These are phyloP conservation scores for Triangularia setosa DNA, from an alignment of 2,329 filamentous ascomycete genomes.

Conservation along the genomic window DNA sequence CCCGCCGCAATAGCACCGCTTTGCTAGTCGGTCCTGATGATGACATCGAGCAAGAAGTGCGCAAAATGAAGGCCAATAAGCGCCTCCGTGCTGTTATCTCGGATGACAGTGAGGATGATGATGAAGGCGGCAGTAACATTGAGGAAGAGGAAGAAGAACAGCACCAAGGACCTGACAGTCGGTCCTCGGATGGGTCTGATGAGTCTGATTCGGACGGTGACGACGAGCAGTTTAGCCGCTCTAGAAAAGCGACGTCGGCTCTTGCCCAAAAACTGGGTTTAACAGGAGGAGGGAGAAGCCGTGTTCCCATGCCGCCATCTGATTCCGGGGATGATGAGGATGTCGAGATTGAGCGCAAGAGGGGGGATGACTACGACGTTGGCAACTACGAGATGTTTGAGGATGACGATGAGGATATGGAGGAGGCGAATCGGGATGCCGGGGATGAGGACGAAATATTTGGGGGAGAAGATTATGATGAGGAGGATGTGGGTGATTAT, in stretches of 20 bases:
- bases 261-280: background rate
- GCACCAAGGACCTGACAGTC: background rate
- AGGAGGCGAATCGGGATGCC: background rate
- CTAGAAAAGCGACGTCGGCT: background rate
- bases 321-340: background rate
- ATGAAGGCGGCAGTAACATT: background rate
- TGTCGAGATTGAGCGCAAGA: conserved; percentile 8
- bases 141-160: background rate
- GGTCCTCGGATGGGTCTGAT: background rate
- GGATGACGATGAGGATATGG: conserved; percentile 20
- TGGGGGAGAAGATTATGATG: background rate
- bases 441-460: background rate
- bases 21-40: background rate
- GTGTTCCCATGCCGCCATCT: background rate
- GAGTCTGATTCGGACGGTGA: background rate
- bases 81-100: background rate
- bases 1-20: background rate
- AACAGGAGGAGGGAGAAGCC: background rate
- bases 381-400: conserved; percentile 19
- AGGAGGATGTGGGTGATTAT: background rate
- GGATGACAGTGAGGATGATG: background rate
- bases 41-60: background rate
- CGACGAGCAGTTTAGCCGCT: background rate
- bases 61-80: background rate
- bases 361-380: conserved; percentile 16